Conservation (phyloP, 139 green algal genomes). For the Chlorella sorokiniana region DNA sequence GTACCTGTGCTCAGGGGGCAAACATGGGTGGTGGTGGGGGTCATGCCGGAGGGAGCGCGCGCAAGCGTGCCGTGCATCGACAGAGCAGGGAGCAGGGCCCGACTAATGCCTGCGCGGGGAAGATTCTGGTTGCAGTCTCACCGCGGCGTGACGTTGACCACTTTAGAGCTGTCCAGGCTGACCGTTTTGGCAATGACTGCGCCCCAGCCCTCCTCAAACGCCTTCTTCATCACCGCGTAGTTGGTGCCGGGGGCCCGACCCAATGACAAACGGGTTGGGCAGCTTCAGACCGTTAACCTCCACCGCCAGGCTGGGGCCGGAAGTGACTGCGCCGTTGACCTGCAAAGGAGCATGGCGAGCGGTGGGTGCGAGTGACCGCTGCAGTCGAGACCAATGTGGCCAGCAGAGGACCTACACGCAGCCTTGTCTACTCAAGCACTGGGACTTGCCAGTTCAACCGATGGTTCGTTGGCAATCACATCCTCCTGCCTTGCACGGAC, state of each 20-base stretch:
- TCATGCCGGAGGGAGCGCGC: background rate
- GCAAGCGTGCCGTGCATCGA: background rate
- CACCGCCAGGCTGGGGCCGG: conserved; percentile 79
- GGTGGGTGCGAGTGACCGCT: background rate
- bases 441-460: background rate
- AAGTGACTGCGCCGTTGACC: conserved; percentile 51
- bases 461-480: conserved; percentile 3
- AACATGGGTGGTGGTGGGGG: background rate
- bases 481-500: background rate
- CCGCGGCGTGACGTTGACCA: conserved; percentile 94
- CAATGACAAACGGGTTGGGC: conserved; percentile 98
- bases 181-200: conserved; percentile 97
- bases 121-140: background rate
- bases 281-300: conserved; percentile 90
- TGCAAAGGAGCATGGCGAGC: background rate
- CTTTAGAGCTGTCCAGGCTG: conserved; percentile 86
- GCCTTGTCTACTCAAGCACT: too few species aligned
- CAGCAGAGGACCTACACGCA: background rate
- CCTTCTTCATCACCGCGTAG: conserved; percentile 83
- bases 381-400: too few species aligned
- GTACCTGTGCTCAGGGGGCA: conserved; percentile 67
- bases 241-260: conserved; percentile 84
- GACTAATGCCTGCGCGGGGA: background rate
- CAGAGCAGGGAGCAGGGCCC: background rate
- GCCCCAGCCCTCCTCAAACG: conserved; percentile 99